Evolutionary conservation across 805 yeast genomes (phyloP).

Genomic region (Zygosaccharomyces bisporus): DNA sequence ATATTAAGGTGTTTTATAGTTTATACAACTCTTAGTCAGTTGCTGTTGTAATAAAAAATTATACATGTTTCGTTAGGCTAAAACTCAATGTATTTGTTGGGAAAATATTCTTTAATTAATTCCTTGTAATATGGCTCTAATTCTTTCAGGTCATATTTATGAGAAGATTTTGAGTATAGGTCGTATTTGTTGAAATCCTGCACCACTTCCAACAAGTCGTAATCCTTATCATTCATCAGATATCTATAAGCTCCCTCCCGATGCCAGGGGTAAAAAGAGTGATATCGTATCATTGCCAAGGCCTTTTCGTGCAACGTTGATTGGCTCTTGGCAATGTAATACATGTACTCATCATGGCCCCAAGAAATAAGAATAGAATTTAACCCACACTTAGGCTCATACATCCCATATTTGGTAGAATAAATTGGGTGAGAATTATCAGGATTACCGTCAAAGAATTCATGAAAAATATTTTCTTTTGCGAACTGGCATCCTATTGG

Average conservation of each 20-base stretch:
- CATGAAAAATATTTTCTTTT: constrained; percentile 55
- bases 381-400: constrained; percentile 59
- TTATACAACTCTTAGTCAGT: constrained; percentile 4
- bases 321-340: constrained; percentile 62
- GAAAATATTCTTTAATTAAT: constrained; percentile 65
- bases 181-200: constrained; percentile 66
- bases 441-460: constrained; percentile 56
- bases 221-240: constrained; percentile 61
- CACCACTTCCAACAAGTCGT: constrained; percentile 58
- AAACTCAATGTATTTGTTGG: constrained; percentile 53
- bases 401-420: constrained; percentile 62
- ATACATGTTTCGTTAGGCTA: constrained; percentile 24
- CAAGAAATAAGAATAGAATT: constrained; percentile 69
- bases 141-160: constrained; percentile 45
- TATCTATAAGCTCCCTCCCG: constrained; percentile 63
- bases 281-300: constrained; percentile 70
- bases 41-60: constrained; percentile 3
- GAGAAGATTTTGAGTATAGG: constrained; percentile 58
- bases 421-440: constrained; percentile 62
- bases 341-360: constrained; percentile 82
- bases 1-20: constrained; percentile 1
- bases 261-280: constrained; percentile 75
- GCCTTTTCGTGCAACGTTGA: constrained; percentile 63
- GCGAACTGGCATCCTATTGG: constrained; percentile 70
- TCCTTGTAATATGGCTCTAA: constrained; percentile 58